These are phyloP conservation scores for Trametes sp. DNA, from an alignment of 1,284 basidiomycete genomes.

Conservation along the genomic window DNA sequence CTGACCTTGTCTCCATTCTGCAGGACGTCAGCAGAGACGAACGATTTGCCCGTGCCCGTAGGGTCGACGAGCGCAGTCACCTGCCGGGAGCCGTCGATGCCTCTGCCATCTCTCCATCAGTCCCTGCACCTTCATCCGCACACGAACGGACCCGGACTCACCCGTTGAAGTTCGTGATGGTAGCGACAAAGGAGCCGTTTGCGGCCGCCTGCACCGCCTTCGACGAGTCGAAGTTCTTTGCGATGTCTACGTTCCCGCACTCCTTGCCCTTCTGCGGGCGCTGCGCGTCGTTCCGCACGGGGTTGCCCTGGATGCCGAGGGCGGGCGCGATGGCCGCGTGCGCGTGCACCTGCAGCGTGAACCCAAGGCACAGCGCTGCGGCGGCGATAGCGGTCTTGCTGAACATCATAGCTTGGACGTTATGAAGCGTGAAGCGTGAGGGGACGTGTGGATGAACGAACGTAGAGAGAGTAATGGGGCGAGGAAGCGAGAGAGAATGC, in stretches of 20 bases:
- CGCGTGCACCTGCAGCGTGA: slow-evolving; percentile 44
- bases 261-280: slow-evolving; percentile 45
- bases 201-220: slow-evolving; percentile 49
- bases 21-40: slow-evolving; percentile 45
- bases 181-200: slow-evolving; percentile 53
- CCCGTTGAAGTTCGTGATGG: slow-evolving; percentile 59
- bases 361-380: slow-evolving; percentile 29
- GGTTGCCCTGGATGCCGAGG: slow-evolving; percentile 54
- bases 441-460: neutral
- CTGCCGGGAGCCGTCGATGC: slow-evolving; percentile 58
- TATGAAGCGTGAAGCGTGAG: neutral
- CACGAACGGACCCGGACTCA: slow-evolving; percentile 38
- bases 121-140: too few relatives aligned
- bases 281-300: slow-evolving; percentile 53
- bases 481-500: neutral
- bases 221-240: slow-evolving; percentile 49
- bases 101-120: slow-evolving; percentile 36
- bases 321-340: slow-evolving; percentile 57
- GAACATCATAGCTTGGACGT: slow-evolving; percentile 26
- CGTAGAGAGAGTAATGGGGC: neutral
- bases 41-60: slow-evolving; percentile 47
- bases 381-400: slow-evolving; percentile 32
- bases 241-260: slow-evolving; percentile 57
- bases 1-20: slow-evolving; percentile 49
- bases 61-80: slow-evolving; percentile 48